These are phyloP conservation scores for Colletotrichum acutatum DNA, from an alignment of 2,329 filamentous ascomycete species.

Conservation along the genomic window DNA sequence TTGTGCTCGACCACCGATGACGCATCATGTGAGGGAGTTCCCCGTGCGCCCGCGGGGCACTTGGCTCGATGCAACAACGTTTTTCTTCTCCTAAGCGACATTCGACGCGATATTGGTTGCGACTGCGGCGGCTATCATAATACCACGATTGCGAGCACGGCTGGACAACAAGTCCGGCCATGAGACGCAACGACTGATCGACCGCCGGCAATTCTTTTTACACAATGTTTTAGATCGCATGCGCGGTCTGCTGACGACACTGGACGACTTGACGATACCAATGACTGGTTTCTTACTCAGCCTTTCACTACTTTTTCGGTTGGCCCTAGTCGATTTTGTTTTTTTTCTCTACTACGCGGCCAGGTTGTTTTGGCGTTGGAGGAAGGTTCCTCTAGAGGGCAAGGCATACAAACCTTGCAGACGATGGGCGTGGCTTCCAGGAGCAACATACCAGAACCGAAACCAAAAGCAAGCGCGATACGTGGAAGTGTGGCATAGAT, in stretches of 20 bases:
- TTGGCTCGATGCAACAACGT: conserved; percentile 12
- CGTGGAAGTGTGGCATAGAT: conserved; percentile 23
- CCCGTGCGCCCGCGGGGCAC: conserved; percentile 4
- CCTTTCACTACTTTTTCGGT: conserved; percentile 30
- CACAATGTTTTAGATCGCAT: conserved; percentile 25
- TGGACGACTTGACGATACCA: conserved; percentile 37
- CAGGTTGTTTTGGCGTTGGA: conserved; percentile 37
- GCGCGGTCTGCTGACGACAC: conserved; percentile 31
- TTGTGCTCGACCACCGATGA: conserved; percentile 18
- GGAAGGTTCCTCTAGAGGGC: conserved; percentile 24
- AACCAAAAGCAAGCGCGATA: conserved; percentile 23
- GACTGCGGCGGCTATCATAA: conserved; percentile 1
- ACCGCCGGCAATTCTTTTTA: conserved; percentile 11
- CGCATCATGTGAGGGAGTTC: conserved; percentile 12
- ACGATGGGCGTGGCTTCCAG: conserved; percentile 14
- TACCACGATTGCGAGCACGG: conserved; percentile 5
- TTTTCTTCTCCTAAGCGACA: conserved; percentile 20
- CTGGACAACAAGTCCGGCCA: background rate
- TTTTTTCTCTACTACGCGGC: conserved; percentile 16
- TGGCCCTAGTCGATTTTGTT: conserved; percentile 16
- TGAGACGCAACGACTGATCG: conserved; percentile 20
- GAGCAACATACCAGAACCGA: conserved; percentile 21
- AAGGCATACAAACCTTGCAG: conserved; percentile 21
- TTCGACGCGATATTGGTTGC: background rate
- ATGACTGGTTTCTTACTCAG: conserved; percentile 31